Evolutionary conservation across 1,284 basidiomycete genomes (phyloP).

Genomic region (Apiotrichum porosum): DNA sequence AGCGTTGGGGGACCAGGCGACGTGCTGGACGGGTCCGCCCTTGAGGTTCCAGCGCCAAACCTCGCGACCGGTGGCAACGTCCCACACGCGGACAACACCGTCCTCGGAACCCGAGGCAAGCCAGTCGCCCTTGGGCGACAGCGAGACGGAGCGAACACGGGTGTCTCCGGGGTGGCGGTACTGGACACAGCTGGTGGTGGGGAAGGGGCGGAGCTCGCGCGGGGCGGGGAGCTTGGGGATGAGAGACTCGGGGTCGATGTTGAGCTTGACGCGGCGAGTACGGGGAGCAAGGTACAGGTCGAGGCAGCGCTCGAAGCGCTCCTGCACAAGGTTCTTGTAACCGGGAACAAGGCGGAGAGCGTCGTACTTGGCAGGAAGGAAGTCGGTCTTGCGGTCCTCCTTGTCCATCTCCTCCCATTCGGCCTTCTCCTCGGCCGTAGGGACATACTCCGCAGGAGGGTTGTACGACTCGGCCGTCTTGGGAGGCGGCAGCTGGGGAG

Average conservation of each 20-base stretch:
- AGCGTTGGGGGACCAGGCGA: constrained; percentile 90
- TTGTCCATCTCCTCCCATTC: constrained; percentile 81
- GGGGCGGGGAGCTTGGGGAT: constrained; percentile 96
- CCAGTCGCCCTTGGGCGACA: constrained; percentile 89
- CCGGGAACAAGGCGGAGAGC: constrained; percentile 86
- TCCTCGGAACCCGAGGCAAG: constrained; percentile 86
- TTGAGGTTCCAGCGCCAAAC: constrained; percentile 83
- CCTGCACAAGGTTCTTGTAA: constrained; percentile 86
- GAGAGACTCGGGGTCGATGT: constrained; percentile 83
- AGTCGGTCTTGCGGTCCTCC: constrained; percentile 87
- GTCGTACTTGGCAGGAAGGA: constrained; percentile 80
- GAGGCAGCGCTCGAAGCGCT: constrained; percentile 89
- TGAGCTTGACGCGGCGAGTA: constrained; percentile 77
- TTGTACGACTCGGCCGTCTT: constrained; percentile 96
- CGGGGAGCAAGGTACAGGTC: constrained; percentile 96
- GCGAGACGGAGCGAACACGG: constrained; percentile 68
- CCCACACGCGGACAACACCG: constrained; percentile 86
- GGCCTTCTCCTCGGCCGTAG: constrained; percentile 76
- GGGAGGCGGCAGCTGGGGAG: constrained; percentile 85
- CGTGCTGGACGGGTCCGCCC: constrained; percentile 67
- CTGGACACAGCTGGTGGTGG: constrained; percentile 71
- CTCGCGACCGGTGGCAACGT: constrained; percentile 85
- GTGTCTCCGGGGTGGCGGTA: constrained; percentile 60
- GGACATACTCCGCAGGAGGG: constrained; percentile 94
- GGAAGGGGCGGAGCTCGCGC: constrained; percentile 89